phyloP scores from a whole-genome alignment of 345 rosid genomes.

The Rhizophora apiculata region DNA sequence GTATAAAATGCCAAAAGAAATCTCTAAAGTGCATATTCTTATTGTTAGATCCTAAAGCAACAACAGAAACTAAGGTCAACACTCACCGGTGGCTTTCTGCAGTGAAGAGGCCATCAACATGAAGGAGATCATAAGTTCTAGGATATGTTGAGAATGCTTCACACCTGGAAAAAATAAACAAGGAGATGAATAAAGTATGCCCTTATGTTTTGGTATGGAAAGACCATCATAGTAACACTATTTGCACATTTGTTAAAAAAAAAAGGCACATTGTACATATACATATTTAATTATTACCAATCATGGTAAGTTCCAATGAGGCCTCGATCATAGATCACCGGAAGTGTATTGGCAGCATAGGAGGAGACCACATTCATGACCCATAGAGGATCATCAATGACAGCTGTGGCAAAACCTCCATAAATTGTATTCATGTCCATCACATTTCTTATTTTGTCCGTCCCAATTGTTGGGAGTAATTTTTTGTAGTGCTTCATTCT shows the following conservation, averaged over 20 bases:
- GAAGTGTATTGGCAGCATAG: slow-evolving; percentile 72
- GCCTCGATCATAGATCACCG: slow-evolving; percentile 90
- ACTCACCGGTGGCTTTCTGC: slow-evolving; percentile 86
- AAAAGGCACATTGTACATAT: neutral
- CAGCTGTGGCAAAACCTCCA: slow-evolving; percentile 86
- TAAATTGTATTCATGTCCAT: slow-evolving; percentile 98
- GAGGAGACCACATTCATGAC: slow-evolving; percentile 94
- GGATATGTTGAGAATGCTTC: slow-evolving; percentile 98
- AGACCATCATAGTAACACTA: too few relatives aligned
- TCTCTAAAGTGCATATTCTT: neutral
- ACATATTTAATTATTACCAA: slow-evolving; percentile 48
- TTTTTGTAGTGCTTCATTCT: slow-evolving; percentile 90
- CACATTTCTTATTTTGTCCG: slow-evolving; percentile 78
- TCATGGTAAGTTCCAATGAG: slow-evolving; percentile 91
- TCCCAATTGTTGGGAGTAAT: slow-evolving; percentile 72
- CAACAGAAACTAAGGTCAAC: neutral
- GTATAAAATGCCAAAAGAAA: neutral
- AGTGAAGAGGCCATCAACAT: slow-evolving; percentile 81
- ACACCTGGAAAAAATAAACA: slow-evolving; percentile 53
- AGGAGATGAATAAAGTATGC: slow-evolving; percentile 1
- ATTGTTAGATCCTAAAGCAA: neutral
- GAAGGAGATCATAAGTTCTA: slow-evolving; percentile 92
- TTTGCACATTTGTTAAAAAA: too few relatives aligned
- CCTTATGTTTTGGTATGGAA: too few relatives aligned
- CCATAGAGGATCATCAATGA: slow-evolving; percentile 79